Evolutionary conservation across 2,329 filamentous ascomycete species (phyloP), one percentile per base, ranked within the genome.

Genomic region (Rhexocercosporidium sp.): DNA sequence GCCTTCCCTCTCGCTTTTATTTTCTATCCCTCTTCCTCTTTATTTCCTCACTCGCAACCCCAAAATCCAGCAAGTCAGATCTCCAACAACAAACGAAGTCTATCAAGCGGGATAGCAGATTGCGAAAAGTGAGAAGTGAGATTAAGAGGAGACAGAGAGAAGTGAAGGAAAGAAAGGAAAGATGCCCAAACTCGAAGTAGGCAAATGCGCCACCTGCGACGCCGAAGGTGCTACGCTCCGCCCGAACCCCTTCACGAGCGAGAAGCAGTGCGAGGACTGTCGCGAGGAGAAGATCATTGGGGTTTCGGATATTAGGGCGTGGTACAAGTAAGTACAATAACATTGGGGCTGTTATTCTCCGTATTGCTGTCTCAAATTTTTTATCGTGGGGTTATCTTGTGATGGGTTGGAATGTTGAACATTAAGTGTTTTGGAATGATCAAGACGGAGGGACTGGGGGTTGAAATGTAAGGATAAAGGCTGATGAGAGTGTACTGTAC

Each of bases 181-280:
- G 20, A 66, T 66, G 64, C 37, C 59, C n/a, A 27, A 18, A 37
- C 64, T 66, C 14, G 34, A 22, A 57, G 44, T 31, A 25, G 65
- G 65, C 14, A 64, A 8, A 14, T 69, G 68, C 65, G 46, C 51
- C 6, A 69, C 54, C 25, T 69, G 68, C 54, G 11, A 25, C n/a
- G 37, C 29, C 18, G 53, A 65, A 54, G 39, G 64, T n/a, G 31
- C 27, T 22, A 67, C 64, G 22, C 47, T 69, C 9, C 68, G 65
- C 16, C 18, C 65, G 7, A 67, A 69, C 41, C 68, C 65, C 7
- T 67, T 67, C 62, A 64, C 65, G n/a, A 16, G 46, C 7, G 27
- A 63, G 29, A 53, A 67, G 31, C 62, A 69, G 20, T 69, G 68
- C 59, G 62, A 61, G 39, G 63, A 39, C 6, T 69, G 65, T 39